phyloP scores from a whole-genome alignment of 331 rosid species.

The Pyrus hybrid region DNA sequence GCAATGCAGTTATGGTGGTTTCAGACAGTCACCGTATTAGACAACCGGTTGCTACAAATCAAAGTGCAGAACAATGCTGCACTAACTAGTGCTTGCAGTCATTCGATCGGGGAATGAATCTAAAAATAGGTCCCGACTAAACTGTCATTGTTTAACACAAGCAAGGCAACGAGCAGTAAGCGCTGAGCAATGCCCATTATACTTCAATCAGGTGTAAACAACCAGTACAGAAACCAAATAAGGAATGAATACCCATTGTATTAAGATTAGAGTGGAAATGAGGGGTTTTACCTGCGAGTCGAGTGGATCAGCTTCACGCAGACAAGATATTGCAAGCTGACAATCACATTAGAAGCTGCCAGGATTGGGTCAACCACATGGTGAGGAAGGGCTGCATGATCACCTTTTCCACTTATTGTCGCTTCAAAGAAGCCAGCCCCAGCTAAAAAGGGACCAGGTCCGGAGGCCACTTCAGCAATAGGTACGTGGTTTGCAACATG shows the following conservation, averaged over 20 bases:
- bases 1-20: neutral
- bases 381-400: slow-evolving; percentile 89
- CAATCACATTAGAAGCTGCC: slow-evolving; percentile 70
- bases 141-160: neutral
- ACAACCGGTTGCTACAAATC: neutral
- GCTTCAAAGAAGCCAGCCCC: slow-evolving; percentile 78
- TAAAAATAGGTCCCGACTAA: neutral
- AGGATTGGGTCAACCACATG: slow-evolving; percentile 66
- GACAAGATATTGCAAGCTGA: slow-evolving; percentile 76
- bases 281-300: slow-evolving; percentile 53
- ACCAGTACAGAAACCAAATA: neutral
- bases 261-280: neutral
- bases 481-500: slow-evolving; percentile 40
- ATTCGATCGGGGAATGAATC: neutral
- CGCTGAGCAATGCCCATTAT: neutral
- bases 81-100: neutral
- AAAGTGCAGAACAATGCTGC: neutral
- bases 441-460: slow-evolving; percentile 51
- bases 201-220: neutral
- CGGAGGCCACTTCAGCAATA: slow-evolving; percentile 51
- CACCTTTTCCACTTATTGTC: slow-evolving; percentile 67
- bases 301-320: slow-evolving; percentile 80
- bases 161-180: neutral
- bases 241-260: neutral
- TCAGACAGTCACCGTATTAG: neutral